phyloP scores from a whole-genome alignment of 1,284 basidiomycete species.

The Cutaneotrichosporon dermatis region DNA sequence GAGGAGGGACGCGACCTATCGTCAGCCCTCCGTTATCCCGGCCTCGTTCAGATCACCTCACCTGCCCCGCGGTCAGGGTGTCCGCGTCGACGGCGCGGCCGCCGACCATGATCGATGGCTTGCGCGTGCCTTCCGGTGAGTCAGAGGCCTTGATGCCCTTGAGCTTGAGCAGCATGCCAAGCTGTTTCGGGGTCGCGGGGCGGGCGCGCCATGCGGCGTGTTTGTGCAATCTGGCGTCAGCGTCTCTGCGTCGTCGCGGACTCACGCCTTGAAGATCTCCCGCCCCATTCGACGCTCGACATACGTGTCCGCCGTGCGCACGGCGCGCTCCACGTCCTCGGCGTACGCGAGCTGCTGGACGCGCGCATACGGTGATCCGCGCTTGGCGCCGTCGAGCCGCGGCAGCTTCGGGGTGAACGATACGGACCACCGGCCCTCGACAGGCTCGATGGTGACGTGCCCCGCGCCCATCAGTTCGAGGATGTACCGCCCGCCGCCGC shows the following conservation, averaged over 20 bases:
- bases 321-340: conserved; percentile 33
- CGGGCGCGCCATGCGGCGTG: conserved; percentile 68
- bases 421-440: conserved; percentile 22
- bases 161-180: conserved; percentile 59
- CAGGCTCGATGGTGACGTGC: conserved; percentile 62
- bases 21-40: neutral
- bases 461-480: conserved; percentile 71
- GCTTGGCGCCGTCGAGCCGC: neutral
- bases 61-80: neutral
- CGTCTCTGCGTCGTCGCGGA: conserved; percentile 16
- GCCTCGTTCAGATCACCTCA: neutral
- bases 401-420: conserved; percentile 26
- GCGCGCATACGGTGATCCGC: conserved; percentile 18
- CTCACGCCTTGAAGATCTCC: conserved; percentile 13
- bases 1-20: neutral
- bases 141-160: conserved; percentile 30
- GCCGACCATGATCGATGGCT: neutral
- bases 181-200: conserved; percentile 65
- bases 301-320: conserved; percentile 49
- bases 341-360: conserved; percentile 24
- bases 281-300: conserved; percentile 25
- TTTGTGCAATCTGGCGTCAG: conserved; percentile 45
- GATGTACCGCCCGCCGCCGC: conserved; percentile 68
- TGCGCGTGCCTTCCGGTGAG: too few relatives aligned
- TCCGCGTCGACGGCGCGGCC: neutral